Evolutionary conservation across 2,329 filamentous ascomycete genomes (phyloP), one percentile per base, ranked within the genome.

Genomic region (Cadophora malorum): DNA sequence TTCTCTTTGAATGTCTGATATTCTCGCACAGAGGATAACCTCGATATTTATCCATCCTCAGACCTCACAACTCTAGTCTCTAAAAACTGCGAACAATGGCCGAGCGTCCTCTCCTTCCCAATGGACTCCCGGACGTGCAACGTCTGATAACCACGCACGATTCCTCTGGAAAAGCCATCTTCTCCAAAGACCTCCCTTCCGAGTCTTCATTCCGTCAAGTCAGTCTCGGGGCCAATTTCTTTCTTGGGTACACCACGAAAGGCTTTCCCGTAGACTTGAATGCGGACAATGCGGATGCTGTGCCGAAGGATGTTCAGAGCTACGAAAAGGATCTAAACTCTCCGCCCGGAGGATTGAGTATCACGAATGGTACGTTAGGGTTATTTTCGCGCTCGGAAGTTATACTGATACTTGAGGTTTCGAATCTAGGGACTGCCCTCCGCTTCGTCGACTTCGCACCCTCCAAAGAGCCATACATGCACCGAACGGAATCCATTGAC

Each of bases 401-500:
- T 6, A 10, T 9, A 41, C 28, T 45, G 21, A 9, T 23, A 21
- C 35, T 59, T 7, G 25, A 3, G 2, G 16, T 61, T 35, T 38
- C 41, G 12, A 19, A 16, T 16, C 3, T 12, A 68, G 71, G 71
- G 6, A 70, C 71, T 10, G 65, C 67, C 2, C 62, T 63, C 23
- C 61, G 71, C n/a, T 64, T 69, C 19, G 69, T 73, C 1, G 71
- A 73, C 31, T 71, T 70, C 35, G 67, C 67, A 16, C 71, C 71
- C 0, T 67, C 66, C 6, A 62, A 41, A 23, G 65, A 69, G 12
- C 64, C 64, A 8, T 61, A 79, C 4, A 80, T 82, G 79, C 81
- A 82, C 69, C 79, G 80, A 19, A 82, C 81, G 1, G 63, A 76
- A 49, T 82, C 77, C 59, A 73, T 81, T 16, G 81, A 83, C 71